These are phyloP conservation scores for Vaccinium corymbosum DNA, from an alignment of 148 eudicot genomes.

Conservation along the genomic window DNA sequence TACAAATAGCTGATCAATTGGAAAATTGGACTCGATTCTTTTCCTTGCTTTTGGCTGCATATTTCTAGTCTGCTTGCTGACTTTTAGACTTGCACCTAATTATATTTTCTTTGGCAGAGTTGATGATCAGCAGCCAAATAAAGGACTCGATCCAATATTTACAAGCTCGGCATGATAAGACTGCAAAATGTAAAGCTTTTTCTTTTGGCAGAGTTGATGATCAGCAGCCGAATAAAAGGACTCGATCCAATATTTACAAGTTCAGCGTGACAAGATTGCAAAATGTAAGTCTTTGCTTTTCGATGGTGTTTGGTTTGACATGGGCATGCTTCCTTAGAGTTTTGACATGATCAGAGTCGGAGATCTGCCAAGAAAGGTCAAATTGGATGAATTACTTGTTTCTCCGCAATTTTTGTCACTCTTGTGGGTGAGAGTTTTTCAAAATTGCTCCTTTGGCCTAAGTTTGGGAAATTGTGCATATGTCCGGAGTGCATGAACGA, in stretches of 20 bases:
- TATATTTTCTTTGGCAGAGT: not conserved
- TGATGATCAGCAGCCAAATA: too few relatives aligned
- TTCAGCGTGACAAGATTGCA: not conserved
- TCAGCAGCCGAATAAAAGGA: slow-evolving; percentile 9
- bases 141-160: too few relatives aligned
- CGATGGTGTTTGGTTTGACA: not conserved
- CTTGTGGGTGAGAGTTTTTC: not conserved
- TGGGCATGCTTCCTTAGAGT: not conserved
- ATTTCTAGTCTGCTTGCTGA: not conserved
- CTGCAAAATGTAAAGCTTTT: too few relatives aligned
- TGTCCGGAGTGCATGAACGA: not conserved
- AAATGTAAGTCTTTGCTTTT: not conserved
- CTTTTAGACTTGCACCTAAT: not conserved
- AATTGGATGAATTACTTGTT: not conserved
- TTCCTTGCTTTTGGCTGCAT: not conserved
- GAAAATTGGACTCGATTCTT: not conserved
- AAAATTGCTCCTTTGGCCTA: not conserved
- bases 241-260: slow-evolving; percentile 18
- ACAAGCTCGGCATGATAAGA: too few relatives aligned
- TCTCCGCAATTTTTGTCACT: not conserved
- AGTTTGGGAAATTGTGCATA: not conserved
- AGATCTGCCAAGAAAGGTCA: not conserved
- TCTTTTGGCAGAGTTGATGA: slow-evolving; percentile 20
- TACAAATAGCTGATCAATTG: not conserved
- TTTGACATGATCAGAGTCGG: not conserved